Base-by-base conservation (phyloP, 2,329 filamentous ascomycete species). In the Corinectria fuckeliana region DNA sequence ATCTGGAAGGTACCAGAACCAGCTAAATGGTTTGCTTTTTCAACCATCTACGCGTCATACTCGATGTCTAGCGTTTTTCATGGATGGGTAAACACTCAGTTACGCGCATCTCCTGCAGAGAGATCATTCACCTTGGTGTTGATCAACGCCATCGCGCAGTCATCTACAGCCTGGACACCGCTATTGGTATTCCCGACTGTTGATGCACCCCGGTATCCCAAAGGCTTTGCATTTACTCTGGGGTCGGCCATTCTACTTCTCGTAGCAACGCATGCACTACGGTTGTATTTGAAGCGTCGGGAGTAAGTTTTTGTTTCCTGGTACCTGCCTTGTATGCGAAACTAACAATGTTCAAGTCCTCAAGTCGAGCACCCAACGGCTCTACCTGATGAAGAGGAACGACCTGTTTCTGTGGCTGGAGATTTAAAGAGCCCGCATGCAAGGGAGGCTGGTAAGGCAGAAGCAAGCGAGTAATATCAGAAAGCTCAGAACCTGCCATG, bases 1-100 rank as follows among this genome's bases (percentile, higher is more conserved):
- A 73, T 85, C 8, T 88, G 84, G 85, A 71, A 82, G n/a, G 83
- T 87, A 0, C 83, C 84, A 0, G 83, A 86, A 42, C 30, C 61
- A 8, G 62, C 64, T 0, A 65, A 68, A 11, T 70, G 68, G 68
- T 70, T 69, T 6, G 67, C 62, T 2, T 67, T 86, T 77, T 69
- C 72, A 21, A 83, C 80, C 0, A 81, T 77, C 0, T 85, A 82
- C 64, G 77, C 77, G 0, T 75, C 82, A 0, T 77, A 80, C 5
- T 78, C 83, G 0, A 79, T 86, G 73, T 84, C 83, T 0, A 83
- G 80, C 47, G 81, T 85, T 4, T 72, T 87, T 5, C 81, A 85
- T 53, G 83, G 83, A 3, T 86, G 83, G 82, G 78, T 84, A 3
- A 86, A 86, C 60, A 81, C 75, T 11, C 75, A 79, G 32, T 70